Conservation (phyloP, 2,329 filamentous ascomycete species). For the Dothistroma pini region DNA sequence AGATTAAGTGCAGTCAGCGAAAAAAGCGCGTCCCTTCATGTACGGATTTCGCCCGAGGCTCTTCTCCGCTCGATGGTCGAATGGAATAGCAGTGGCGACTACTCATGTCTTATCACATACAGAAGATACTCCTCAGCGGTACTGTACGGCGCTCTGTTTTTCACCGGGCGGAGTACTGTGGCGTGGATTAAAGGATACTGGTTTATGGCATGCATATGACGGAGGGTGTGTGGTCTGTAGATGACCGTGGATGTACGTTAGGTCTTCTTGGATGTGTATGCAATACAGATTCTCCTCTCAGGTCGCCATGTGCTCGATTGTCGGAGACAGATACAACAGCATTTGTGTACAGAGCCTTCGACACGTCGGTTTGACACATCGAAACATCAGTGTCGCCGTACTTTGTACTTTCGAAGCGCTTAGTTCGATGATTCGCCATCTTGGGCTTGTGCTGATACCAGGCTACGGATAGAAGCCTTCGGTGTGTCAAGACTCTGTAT, state of each 20-base stretch:
- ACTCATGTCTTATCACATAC: slow-evolving; percentile 12
- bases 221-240: background rate
- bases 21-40: slow-evolving; percentile 19
- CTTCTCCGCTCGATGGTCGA: background rate
- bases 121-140: slow-evolving; percentile 7
- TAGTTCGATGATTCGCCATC: no score
- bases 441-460: no score
- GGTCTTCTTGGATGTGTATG: slow-evolving; percentile 12
- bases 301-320: background rate
- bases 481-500: no score
- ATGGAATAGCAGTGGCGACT: background rate
- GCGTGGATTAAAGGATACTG: background rate
- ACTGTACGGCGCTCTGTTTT: background rate
- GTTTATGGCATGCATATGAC: slow-evolving; percentile 1
- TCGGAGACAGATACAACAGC: no score
- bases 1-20: slow-evolving; percentile 10
- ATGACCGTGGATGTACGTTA: slow-evolving; percentile 6
- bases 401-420: no score
- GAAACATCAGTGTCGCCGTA: no score
- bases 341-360: no score
- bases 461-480: no score
- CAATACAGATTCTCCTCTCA: slow-evolving; percentile 12
- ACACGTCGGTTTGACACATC: no score
- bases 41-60: slow-evolving; percentile 9
- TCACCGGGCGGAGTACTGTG: slow-evolving; percentile 4